Conservation (phyloP, 345 rosid species). For the Hirschfeldia incana region DNA sequence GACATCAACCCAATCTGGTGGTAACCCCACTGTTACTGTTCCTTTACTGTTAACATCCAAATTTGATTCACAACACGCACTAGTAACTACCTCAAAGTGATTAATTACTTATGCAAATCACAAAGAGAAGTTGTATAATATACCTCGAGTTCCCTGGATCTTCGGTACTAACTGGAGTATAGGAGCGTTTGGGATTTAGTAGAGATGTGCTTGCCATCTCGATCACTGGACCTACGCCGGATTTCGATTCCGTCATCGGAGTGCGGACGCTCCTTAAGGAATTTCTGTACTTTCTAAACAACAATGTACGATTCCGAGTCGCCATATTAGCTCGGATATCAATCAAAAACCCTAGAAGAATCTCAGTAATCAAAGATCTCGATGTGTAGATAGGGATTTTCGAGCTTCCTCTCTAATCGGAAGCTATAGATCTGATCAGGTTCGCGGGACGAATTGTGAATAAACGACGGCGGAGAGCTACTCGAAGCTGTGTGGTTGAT, state of each 20-base stretch:
- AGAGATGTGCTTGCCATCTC: conserved; percentile 88
- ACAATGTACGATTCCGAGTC: conserved; percentile 72
- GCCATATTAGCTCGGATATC: conserved; percentile 54
- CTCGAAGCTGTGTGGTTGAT: neutral
- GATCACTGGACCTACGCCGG: conserved; percentile 77
- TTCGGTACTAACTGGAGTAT: conserved; percentile 82
- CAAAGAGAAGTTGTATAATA: conserved; percentile 34
- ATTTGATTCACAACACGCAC: neutral
- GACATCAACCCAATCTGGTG: conserved; percentile 96
- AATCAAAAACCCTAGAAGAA: conserved; percentile 9
- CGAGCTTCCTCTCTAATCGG: conserved; percentile 17
- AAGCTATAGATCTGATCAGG: conserved; percentile 41
- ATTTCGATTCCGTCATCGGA: conserved; percentile 44
- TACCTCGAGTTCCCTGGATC: conserved; percentile 83
- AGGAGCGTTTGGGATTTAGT: conserved; percentile 60
- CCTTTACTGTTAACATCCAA: conserved; percentile 49
- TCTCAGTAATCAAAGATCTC: conserved; percentile 12
- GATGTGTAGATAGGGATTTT: neutral
- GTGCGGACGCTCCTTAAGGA: conserved; percentile 83
- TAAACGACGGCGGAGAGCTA: neutral
- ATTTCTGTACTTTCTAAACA: conserved; percentile 76
- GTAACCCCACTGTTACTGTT: conserved; percentile 74
- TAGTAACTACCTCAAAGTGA: neutral
- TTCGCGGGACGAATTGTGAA: neutral
- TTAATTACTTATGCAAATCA: neutral